Conservation (phyloP, 306 rosid genomes). For the Adenanthera pavonina region DNA sequence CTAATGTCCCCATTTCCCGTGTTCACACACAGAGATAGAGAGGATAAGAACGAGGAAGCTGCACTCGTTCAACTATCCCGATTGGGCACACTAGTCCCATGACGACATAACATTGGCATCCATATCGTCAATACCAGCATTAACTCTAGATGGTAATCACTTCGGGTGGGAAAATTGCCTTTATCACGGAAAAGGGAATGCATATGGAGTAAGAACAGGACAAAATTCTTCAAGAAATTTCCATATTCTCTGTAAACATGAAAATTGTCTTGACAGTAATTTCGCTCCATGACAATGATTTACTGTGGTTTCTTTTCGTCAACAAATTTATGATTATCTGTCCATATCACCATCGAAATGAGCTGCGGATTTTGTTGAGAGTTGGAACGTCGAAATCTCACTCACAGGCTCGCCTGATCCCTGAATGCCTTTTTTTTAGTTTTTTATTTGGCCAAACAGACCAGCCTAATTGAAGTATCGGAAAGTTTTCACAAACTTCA, state of each 20-base stretch:
- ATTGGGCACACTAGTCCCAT: not conserved
- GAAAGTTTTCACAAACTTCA: not conserved
- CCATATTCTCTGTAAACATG: not conserved
- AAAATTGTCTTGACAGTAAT: not conserved
- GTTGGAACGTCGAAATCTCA: not conserved
- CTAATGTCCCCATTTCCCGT: slow-evolving; percentile 40
- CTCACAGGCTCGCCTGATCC: not conserved
- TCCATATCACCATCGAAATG: not conserved
- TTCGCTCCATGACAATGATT: not conserved
- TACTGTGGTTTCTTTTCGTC: not conserved
- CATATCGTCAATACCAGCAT: not conserved
- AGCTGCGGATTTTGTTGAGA: not conserved
- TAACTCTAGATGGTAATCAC: not conserved
- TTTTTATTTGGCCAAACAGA: too few species aligned
- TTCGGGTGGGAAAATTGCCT: not conserved
- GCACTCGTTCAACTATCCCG: not conserved
- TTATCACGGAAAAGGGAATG: not conserved
- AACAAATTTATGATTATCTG: not conserved
- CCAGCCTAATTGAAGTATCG: too few species aligned
- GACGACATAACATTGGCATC: not conserved
- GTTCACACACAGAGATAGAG: not conserved
- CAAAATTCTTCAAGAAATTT: not conserved
- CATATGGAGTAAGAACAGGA: not conserved
- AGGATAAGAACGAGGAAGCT: not conserved
- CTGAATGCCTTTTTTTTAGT: too few species aligned